A percentile compares a stretch with the other conserved stretches of the same genome.
These are phyloP conservation scores for Zea mays DNA, from an alignment of 176 grass and related monocot genomes.

Conservation along the genomic window Zm-B73-REFERENCE-NAM-5.0 NC_050101.1:159237501-159238000, in stretches of 20 bases:
- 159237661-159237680: conserved; percentile 94
- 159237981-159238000: conserved; percentile 8
- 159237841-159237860: conserved; percentile 86
- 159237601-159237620: conserved; percentile 55
- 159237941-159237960: conserved; percentile 42
- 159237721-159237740: conserved; percentile 82
- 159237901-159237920: conserved; percentile 96
- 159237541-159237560: too few species aligned
- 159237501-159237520: too few species aligned
- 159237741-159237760: conserved; percentile 81
- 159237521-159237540: too few species aligned
- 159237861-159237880: conserved; percentile 97
- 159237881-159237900: conserved; percentile 96
- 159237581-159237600: conserved; percentile 22
- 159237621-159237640: conserved; percentile 94
- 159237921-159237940: conserved; percentile 83
- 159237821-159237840: conserved; percentile 76
- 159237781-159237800: conserved; percentile 88
- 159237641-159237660: conserved; percentile 80
- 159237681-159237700: conserved; percentile 87
- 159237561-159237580: too few species aligned
- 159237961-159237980: conserved; percentile 27
- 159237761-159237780: conserved; percentile 85
- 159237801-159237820: conserved; percentile 91
- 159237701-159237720: conserved; percentile 87